These are phyloP conservation scores for Fusarium chaquense DNA, from an alignment of 2,329 filamentous ascomycete species.

Conservation along the genomic window DNA sequence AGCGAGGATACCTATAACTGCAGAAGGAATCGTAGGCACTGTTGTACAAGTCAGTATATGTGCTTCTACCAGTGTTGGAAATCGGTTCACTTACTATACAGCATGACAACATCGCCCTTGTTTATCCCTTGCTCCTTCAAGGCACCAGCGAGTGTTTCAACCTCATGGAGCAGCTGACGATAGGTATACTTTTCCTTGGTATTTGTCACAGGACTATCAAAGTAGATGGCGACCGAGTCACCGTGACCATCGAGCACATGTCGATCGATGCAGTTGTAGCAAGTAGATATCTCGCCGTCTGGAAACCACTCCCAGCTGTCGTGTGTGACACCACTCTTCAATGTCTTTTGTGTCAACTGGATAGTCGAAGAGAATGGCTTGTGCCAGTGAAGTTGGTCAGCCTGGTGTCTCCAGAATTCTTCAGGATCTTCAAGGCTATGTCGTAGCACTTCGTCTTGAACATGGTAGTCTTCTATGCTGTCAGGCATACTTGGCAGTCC, in stretches of 20 bases:
- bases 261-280: slow-evolving; percentile 90
- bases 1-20: slow-evolving; percentile 87
- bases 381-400: slow-evolving; percentile 83
- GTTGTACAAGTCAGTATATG: not conserved
- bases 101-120: slow-evolving; percentile 86
- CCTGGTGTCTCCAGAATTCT: slow-evolving; percentile 80
- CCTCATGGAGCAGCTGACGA: slow-evolving; percentile 78
- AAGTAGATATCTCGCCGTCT: slow-evolving; percentile 88
- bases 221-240: slow-evolving; percentile 79
- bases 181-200: slow-evolving; percentile 82
- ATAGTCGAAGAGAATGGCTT: slow-evolving; percentile 75
- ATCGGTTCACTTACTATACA: slow-evolving; percentile 78
- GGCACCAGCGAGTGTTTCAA: slow-evolving; percentile 84
- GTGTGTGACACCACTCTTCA: slow-evolving; percentile 72
- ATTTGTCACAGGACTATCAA: slow-evolving; percentile 86
- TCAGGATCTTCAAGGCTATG: slow-evolving; percentile 76
- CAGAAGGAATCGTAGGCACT: slow-evolving; percentile 97
- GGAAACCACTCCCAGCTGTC: slow-evolving; percentile 92
- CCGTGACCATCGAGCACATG: slow-evolving; percentile 87
- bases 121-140: slow-evolving; percentile 83
- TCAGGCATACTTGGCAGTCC: slow-evolving; percentile 29
- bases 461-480: slow-evolving; percentile 39
- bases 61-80: not conserved
- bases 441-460: slow-evolving; percentile 64
- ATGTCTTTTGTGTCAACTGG: slow-evolving; percentile 69